A percentile compares a stretch with the other conserved stretches of the same genome.
phyloP scores from a whole-genome alignment of 1,284 basidiomycete species.

The Trametes pubescens region DNA sequence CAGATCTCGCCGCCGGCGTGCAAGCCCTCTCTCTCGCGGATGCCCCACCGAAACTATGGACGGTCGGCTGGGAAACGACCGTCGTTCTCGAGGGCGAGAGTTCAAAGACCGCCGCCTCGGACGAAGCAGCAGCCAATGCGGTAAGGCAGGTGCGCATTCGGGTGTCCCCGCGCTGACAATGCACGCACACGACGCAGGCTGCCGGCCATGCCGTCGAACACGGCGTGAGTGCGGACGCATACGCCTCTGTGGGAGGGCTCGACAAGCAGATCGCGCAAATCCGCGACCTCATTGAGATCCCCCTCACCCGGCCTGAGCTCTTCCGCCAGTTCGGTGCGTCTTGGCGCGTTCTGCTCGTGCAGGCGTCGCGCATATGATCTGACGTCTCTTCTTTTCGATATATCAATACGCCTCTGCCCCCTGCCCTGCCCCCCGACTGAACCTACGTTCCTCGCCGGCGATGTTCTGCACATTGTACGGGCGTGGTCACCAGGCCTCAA shows the following conservation, averaged over 20 bases:
- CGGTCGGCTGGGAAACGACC: conserved; percentile 67
- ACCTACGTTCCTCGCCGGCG: conserved; percentile 15
- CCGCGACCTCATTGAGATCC: conserved; percentile 94
- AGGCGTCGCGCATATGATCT: conserved; percentile 16
- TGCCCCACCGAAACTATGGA: conserved; percentile 55
- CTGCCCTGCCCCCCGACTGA: conserved; percentile 23
- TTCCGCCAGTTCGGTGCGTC: conserved; percentile 86
- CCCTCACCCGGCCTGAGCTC: conserved; percentile 88
- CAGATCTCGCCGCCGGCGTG: conserved; percentile 51
- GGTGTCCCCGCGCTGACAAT: conserved; percentile 11
- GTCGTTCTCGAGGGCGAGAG: conserved; percentile 55
- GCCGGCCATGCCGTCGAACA: conserved; percentile 55
- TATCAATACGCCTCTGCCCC: conserved; percentile 12
- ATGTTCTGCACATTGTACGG: conserved; percentile 3
- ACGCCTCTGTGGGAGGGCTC: conserved; percentile 87
- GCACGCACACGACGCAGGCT: conserved; percentile 40
- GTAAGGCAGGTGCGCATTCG: conserved; percentile 13
- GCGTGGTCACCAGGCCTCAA: conserved; percentile 67
- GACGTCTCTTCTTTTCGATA: conserved; percentile 4
- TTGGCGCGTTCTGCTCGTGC: background rate
- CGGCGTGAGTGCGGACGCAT: conserved; percentile 57
- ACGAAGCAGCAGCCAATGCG: conserved; percentile 20
- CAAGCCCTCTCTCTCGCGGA: conserved; percentile 51
- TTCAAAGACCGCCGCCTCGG: conserved; percentile 34
- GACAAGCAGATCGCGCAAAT: conserved; percentile 90